A percentile compares a stretch with the other conserved stretches of the same genome.
Conservation (phyloP, 805 yeast genomes). For the Kluyveromyces wickerhamii region DNA sequence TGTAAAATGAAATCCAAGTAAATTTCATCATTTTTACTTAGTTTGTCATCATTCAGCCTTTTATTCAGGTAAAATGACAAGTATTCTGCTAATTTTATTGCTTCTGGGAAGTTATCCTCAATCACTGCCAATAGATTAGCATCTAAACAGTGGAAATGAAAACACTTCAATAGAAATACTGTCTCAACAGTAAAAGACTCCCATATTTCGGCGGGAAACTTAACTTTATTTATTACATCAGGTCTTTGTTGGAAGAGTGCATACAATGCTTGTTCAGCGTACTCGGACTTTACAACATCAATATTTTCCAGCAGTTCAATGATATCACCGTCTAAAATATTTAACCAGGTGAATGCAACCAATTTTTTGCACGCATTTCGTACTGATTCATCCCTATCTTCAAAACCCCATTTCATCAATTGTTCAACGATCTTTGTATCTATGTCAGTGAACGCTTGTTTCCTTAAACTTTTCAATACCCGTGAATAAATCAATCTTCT, state of each 20-base stretch:
- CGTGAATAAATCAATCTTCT: conserved; percentile 67
- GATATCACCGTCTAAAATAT: conserved; percentile 58
- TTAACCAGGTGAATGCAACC: conserved; percentile 68
- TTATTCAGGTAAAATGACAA: conserved; percentile 49
- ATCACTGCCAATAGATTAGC: conserved; percentile 44
- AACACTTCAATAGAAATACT: conserved; percentile 62
- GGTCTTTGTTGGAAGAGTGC: conserved; percentile 52
- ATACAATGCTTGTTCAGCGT: conserved; percentile 61
- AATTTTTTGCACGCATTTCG: conserved; percentile 61
- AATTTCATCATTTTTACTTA: conserved; percentile 36
- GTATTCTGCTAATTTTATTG: conserved; percentile 57
- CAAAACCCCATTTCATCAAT: conserved; percentile 74
- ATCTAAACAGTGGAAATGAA: conserved; percentile 55
- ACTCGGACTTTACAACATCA: conserved; percentile 57
- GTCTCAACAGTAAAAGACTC: conserved; percentile 62
- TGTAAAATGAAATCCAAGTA: conserved; percentile 67
- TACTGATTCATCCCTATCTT: conserved; percentile 75
- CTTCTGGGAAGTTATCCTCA: conserved; percentile 71
- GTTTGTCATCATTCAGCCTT: conserved; percentile 25
- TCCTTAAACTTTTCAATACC: conserved; percentile 59
- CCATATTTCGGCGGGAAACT: conserved; percentile 65
- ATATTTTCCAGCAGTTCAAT: conserved; percentile 63
- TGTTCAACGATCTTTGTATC: conserved; percentile 47
- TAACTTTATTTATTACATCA: conserved; percentile 53
- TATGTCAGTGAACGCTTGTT: conserved; percentile 36